Conservation (phyloP, 306 rosid genomes). For the Dryas alaskensis region DNA sequence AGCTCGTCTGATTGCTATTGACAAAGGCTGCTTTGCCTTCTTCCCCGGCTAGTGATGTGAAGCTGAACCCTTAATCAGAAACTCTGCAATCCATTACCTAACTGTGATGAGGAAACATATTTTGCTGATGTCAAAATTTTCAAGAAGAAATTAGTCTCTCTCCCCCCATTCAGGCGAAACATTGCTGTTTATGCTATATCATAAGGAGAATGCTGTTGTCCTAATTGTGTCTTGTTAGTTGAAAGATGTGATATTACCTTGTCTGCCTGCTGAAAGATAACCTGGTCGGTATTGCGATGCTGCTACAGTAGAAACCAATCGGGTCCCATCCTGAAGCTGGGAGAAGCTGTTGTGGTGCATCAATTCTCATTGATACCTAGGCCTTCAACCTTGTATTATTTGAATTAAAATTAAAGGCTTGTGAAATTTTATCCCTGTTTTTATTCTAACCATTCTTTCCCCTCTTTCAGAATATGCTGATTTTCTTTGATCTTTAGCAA, state of each 20-base stretch:
- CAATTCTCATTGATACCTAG: conserved; percentile 34
- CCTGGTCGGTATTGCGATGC: not conserved
- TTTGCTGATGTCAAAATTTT: conserved; percentile 18
- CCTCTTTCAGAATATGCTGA: conserved; percentile 31
- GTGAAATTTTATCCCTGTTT: conserved; percentile 28
- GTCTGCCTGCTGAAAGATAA: conserved; percentile 15
- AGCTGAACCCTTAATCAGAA: conserved; percentile 31
- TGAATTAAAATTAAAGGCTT: conserved; percentile 27
- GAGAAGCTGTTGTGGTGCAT: conserved; percentile 25
- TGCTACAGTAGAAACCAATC: conserved; percentile 13
- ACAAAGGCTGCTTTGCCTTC: conserved; percentile 23
- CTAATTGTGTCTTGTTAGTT: conserved; percentile 5
- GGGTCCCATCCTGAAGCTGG: conserved; percentile 22
- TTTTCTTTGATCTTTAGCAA: conserved; percentile 29
- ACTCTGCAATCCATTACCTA: conserved; percentile 23
- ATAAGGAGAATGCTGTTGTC: not conserved
- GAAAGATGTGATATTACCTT: conserved; percentile 21
- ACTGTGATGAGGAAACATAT: conserved; percentile 24
- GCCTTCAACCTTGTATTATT: conserved; percentile 44
- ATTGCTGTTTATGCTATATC: conserved; percentile 7
- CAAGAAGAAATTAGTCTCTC: conserved; percentile 21
- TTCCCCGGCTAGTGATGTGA: conserved; percentile 16
- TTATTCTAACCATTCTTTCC: conserved; percentile 39
- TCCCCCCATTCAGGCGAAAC: conserved; percentile 8
- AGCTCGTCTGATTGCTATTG: conserved; percentile 19